Evolutionary conservation across 148 eudicot species (phyloP), one percentile per base, ranked within the genome.

Genomic region (Rhododendron ovatum): DNA sequence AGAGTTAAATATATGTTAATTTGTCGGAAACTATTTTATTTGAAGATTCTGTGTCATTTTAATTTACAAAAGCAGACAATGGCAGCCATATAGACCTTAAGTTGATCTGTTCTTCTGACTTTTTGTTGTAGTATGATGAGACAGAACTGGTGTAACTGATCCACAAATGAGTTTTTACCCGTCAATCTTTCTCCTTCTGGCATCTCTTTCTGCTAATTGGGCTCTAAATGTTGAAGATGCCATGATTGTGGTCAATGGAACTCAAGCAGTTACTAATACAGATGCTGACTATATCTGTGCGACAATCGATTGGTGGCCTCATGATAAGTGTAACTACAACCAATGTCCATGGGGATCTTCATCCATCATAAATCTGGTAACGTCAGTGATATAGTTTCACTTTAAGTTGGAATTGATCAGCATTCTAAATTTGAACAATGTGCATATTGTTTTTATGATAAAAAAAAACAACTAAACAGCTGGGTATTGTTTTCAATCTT

Each of bases 261-360:
- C 89, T 83, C 53, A 57, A 84, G 85, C 84, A 35, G 33, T 94
- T 74, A 93, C 98, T 78, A 87, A 88, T 51, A 94, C 99, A 22
- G 94, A 94, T 91, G 91, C 83, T 83, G 88, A 92, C 90, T 96
- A 92, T 86, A 86, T 96, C 0, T 96, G 99, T 78, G 96, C 96
- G 50, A 96, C 99, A 41, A 82, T 96, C 18, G 99, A 95, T 92
- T 96, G 99, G 99, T 96, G 99, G 99, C 98, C 99, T 87, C 90
- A 87, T 65, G 92, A 90, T 45, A 95, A 96, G 87, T 96, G 99
- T 77, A 88, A 94, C 85, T 96, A 96, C 84, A 48, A 92, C 79
- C 91, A 90, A 39, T 96, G 99, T 87, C 99, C 99, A 0, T 95
- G 99, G 99, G 96, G 92, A 50, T 84, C 86, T 82, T 82, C 99